Base-by-base conservation (phyloP, 2,329 filamentous ascomycete genomes). In the Botrytis hyacinthi region DNA sequence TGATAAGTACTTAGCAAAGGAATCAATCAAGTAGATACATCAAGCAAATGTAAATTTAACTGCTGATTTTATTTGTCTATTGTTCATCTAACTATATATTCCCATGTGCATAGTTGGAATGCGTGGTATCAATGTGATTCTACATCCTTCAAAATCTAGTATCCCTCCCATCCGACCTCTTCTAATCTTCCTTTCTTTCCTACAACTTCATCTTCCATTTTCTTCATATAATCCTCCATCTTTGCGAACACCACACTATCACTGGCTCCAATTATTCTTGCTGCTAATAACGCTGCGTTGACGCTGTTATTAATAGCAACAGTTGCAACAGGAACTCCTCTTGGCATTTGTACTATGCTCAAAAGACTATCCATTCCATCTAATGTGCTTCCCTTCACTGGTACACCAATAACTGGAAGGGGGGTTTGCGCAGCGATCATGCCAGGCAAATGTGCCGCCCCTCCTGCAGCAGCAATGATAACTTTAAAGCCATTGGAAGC, bases 301-400 rank as follows among this genome's bases (percentile, higher is more conserved):
- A 91, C 91, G 37, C 90, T 92, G 83, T 94, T 94, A 82, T 93
- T 93, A 81, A 94, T 93, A 18, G 89, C 92, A 5, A 95, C 91
- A 0, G 92, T 94, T 9, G 92, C 92, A 22, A 91, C 90, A 16
- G 92, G 92, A 68, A 91, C 88, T 20, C 92, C 92, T 78, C 87
- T 80, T 9, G 92, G 92, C 92, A 94, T 94, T 80, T 94, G 91
- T 6, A 93, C 91, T 76, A 94, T 94, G 78, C 89, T 91, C 74
- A 91, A 83, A 72, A 93, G 82, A 74, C 88, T 90, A 48, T 74
- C 72, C 67, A 74, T 72, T 37, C 87, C 92, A 79, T 93, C 92
- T 9, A 94, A 82, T 35, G 89, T 88, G 32, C 90, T 92, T 0
- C 90, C 92, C 83, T 91, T 93, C 40, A 95, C 90, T 0, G 92